These are phyloP conservation scores for Dysphania ambrosioides DNA, from an alignment of 148 eudicot species.

Conservation along the genomic window DNA sequence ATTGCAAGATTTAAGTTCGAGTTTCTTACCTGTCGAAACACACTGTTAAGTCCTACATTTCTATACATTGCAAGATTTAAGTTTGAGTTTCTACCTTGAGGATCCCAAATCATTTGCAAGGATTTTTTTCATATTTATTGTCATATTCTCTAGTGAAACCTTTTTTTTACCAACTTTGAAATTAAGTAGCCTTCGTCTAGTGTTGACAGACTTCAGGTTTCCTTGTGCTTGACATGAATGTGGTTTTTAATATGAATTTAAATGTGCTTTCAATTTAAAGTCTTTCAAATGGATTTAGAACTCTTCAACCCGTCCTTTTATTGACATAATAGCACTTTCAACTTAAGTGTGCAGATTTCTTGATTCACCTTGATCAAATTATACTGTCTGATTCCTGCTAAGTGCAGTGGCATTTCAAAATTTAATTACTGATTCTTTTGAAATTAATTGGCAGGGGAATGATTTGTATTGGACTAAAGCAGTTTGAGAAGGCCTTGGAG, in stretches of 20 bases:
- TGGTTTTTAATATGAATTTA: not conserved
- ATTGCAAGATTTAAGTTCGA: too few relatives aligned
- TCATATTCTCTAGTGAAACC: too few relatives aligned
- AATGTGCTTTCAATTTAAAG: not conserved
- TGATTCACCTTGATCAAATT: not conserved
- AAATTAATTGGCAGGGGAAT: conserved; percentile 59
- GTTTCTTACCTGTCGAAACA: too few relatives aligned
- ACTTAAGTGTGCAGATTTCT: too few relatives aligned
- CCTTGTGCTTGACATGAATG: not conserved
- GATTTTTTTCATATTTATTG: too few relatives aligned
- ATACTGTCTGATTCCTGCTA: not conserved
- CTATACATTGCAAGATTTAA: too few relatives aligned
- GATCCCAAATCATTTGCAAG: too few relatives aligned
- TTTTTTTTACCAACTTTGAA: not conserved
- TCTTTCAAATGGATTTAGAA: not conserved
- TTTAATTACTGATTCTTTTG: conserved; percentile 18
- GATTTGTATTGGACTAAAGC: conserved; percentile 82
- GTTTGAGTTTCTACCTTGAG: too few relatives aligned
- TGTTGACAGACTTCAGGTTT: not conserved
- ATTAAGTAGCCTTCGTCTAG: not conserved
- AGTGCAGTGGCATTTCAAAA: not conserved
- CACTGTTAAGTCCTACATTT: too few relatives aligned
- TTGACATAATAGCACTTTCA: too few relatives aligned
- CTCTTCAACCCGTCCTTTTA: too few relatives aligned
- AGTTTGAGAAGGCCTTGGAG: conserved; percentile 75